Evolutionary conservation across 2,329 filamentous ascomycete genomes (phyloP), one percentile per base, ranked within the genome.

Genomic region (Dactylellina sp.): DNA sequence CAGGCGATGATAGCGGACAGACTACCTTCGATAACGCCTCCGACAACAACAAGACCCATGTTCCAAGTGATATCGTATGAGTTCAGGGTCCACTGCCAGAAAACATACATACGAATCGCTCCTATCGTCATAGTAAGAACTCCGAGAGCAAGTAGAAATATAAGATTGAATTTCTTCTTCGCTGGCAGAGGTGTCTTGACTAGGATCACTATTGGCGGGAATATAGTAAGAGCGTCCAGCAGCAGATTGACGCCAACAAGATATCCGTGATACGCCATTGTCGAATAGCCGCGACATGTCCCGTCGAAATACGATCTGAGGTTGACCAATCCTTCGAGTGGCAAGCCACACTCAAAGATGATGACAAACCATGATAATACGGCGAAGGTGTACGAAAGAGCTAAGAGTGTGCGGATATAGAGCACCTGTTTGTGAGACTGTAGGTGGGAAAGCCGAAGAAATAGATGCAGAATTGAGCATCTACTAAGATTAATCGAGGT

Each of bases 161-260:
- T 40, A 4, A 70, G 18, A n/a, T 70, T 70, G 9, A 70, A 35
- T 42, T 70, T 70, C 37, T 70, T 70, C 25, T 39, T 59, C 6
- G 18, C 18, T 14, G 64, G 37, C 1, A 70, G n/a, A 6, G 53
- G 53, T 22, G 56, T 42, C 1, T 25, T 39, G 0, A 37, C 44
- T 2, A 70, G 7, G 9, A 70, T 53, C 7, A 53, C 24, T n/a
- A 70, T 37, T 1, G 64, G 64, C 1, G 64, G 64, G 46, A 70
- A 57, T 11, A 70, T 70, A 6, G 64, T 70, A 7, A 70, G 39
- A 25, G 52, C 46, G 9, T 70, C 64, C 16, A 70, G 46, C 1
- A 25, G 9, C 12, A 70, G 35, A 40, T 70, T 55, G 2, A 55
- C 50, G 2, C 32, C 64, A 7, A 56, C 37, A 6, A 60, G 40